These are phyloP conservation scores for Fagopyrum homotropicum DNA, from an alignment of 148 eudicot genomes.

Conservation along the genomic window DNA sequence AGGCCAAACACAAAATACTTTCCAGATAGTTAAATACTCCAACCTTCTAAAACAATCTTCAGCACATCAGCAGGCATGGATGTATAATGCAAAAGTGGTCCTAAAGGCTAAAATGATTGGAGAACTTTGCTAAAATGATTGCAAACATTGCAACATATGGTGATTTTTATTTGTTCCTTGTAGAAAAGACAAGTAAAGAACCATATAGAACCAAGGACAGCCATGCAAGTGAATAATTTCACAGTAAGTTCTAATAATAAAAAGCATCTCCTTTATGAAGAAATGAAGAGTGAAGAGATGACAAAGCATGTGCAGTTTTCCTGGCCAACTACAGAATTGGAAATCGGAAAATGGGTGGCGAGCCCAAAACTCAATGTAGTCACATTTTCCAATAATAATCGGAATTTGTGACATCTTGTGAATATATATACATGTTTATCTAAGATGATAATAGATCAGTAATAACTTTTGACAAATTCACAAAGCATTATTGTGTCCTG, in stretches of 20 bases:
- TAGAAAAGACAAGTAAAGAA: not conserved
- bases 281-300: not conserved
- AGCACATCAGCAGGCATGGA: not conserved
- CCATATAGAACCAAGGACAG: conserved; percentile 3
- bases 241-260: not conserved
- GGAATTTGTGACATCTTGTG: not conserved
- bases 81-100: conserved; percentile 5
- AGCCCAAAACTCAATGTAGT: conserved; percentile 6
- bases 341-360: not conserved
- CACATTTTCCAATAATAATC: not conserved
- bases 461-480: not conserved
- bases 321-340: not conserved
- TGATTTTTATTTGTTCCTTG: not conserved
- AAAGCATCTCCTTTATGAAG: conserved; percentile 8
- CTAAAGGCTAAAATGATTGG: conserved; percentile 7
- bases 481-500: not conserved
- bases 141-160: not conserved
- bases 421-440: not conserved
- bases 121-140: not conserved
- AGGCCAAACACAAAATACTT: not conserved
- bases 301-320: conserved; percentile 5
- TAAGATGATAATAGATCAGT: not conserved
- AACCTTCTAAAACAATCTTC: not conserved
- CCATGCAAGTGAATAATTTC: conserved; percentile 11
- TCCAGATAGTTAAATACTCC: not conserved